phyloP scores from a whole-genome alignment of 345 rosid species.

The Eucalyptus microcorys region DNA sequence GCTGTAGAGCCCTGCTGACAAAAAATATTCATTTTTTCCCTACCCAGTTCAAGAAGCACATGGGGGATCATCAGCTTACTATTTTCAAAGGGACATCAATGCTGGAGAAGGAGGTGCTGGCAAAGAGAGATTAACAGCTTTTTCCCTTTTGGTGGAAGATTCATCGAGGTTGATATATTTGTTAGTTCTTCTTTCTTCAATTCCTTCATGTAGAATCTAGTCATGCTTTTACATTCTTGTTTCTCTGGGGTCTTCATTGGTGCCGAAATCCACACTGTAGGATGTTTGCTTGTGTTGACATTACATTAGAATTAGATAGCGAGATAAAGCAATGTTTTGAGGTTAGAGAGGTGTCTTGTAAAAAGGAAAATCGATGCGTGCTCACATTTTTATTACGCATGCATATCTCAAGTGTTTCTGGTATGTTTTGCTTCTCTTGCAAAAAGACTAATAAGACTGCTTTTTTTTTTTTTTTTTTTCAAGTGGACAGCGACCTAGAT shows the following conservation, averaged over 20 bases:
- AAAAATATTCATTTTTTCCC: background rate
- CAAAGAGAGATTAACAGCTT: background rate
- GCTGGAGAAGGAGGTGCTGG: constrained; percentile 71
- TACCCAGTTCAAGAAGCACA: constrained; percentile 48
- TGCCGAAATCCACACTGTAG: background rate
- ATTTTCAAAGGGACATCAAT: constrained; percentile 79
- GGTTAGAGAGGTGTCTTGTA: background rate
- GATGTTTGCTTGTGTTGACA: background rate
- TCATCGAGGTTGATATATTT: background rate
- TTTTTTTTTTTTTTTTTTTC: background rate
- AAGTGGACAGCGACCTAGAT: background rate
- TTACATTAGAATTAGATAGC: background rate
- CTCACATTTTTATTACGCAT: background rate
- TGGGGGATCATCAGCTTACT: constrained; percentile 61
- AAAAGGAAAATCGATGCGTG: background rate
- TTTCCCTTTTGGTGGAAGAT: background rate
- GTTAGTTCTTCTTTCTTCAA: background rate
- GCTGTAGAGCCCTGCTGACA: background rate
- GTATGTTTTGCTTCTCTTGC: background rate
- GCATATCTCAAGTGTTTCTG: background rate
- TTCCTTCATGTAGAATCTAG: background rate
- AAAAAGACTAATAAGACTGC: background rate
- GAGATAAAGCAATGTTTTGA: background rate
- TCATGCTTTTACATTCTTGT: background rate
- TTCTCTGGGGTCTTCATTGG: background rate